Base-by-base conservation (phyloP, 257 asterid species). In the Dorcoceras hygrometricum region DNA sequence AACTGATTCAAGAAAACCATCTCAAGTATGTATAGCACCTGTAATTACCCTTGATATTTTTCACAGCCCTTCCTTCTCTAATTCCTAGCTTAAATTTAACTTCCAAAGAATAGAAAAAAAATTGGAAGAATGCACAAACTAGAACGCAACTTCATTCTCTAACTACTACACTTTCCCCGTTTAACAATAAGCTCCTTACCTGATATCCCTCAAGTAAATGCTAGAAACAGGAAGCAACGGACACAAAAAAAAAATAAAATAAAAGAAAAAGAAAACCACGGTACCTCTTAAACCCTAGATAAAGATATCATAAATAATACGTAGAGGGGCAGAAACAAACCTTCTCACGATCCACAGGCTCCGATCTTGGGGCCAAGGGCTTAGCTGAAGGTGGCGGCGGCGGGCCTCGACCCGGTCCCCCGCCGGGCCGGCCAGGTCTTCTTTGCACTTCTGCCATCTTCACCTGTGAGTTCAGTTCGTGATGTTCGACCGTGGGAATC, bases 311-410 rank as follows among this genome's bases (percentile, higher is more conserved):
- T 23, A 12, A 50, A 23, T 58, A 4, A 39, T 9, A 61, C 12
- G 51, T 31, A 51, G 39, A 11, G 59, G 56, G 65, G 22, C 11
- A 55, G 29, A 26, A 16, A 43, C 23, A 67, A 22, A 89, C 96
- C 95, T 89, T 87, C 84, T 89, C 96, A 18, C 92, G 95, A 68
- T 89, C 92, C 53, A 89, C 86, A 59, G 95, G 85, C 55, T 62
- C 80, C 57, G 70, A 75, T 23, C 95, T 85, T 65, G 89, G 83
- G 20, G 79, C 70, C 46, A 61, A 66, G 25, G 73, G 68, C 61
- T 67, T 76, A 69, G 74, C 28, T 0, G 77, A 70, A 0, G 77
- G 83, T 27, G 82, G 87, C 29, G 83, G 88, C 3, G 79, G 89
- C 1, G 84, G 90, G 3, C 89, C 89, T 73, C 96, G 80, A 6